Conservation (phyloP, 2,329 filamentous ascomycete genomes). For the Aspergillus ochraceus region DNA sequence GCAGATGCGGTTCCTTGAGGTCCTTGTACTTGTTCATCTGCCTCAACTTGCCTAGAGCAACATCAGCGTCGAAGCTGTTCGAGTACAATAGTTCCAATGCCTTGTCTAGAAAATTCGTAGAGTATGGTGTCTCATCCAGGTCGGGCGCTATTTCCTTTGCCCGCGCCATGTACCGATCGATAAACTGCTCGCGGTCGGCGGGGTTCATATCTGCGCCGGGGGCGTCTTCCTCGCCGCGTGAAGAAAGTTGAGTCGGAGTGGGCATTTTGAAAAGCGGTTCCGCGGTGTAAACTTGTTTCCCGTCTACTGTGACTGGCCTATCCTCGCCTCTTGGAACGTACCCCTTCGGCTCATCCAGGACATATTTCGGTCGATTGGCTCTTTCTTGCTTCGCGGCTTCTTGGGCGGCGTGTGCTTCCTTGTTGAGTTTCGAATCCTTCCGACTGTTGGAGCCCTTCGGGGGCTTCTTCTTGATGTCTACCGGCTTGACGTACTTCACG, state of each 20-base stretch:
- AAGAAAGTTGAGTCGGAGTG: constrained; percentile 48
- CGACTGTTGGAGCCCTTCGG: constrained; percentile 63
- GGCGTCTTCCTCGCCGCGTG: constrained; percentile 45
- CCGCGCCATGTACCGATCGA: constrained; percentile 75
- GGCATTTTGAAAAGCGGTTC: constrained; percentile 78
- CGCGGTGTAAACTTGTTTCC: constrained; percentile 73
- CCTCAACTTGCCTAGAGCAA: constrained; percentile 68
- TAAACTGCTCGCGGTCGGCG: constrained; percentile 54
- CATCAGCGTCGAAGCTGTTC: constrained; percentile 68
- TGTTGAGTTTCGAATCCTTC: constrained; percentile 74
- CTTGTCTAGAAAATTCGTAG: constrained; percentile 85
- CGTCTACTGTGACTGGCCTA: constrained; percentile 56
- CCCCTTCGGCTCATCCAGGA: constrained; percentile 85
- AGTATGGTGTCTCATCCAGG: constrained; percentile 70
- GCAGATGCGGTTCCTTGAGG: constrained; percentile 83
- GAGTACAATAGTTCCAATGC: constrained; percentile 73
- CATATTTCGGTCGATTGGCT: constrained; percentile 85
- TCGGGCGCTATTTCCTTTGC: constrained; percentile 64
- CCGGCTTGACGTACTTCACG: constrained; percentile 85
- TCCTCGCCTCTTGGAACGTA: constrained; percentile 86
- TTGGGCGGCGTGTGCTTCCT: constrained; percentile 74
- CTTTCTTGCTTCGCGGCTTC: constrained; percentile 79
- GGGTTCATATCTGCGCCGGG: constrained; percentile 36
- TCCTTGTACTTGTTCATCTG: constrained; percentile 66
- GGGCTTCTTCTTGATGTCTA: constrained; percentile 78